Evolutionary conservation across 2,329 filamentous ascomycete species (phyloP), one percentile per base, ranked within the genome.

Genomic region (Trichoderma breve): DNA sequence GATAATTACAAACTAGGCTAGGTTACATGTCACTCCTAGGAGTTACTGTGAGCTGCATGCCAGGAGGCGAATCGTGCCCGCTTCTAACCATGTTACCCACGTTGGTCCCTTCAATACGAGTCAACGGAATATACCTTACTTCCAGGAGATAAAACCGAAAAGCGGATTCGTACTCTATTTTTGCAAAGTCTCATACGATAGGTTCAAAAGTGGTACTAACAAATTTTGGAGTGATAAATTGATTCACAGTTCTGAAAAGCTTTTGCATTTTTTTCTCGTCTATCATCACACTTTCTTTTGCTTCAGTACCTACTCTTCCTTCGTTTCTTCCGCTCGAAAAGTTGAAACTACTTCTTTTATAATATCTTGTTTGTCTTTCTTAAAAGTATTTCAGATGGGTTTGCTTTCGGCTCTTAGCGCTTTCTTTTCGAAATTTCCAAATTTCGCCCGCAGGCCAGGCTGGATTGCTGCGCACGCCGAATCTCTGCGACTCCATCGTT

Each of bases 401-500:
- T 4, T 69, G 11, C 36, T 69, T 26, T 69, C 53, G 4, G 21
- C 43, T 18, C 34, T 69, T 21, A 34, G 14, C 36, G 26, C 66
- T 6, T 24, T 70, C 47, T 57, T 70, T 18, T 70, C 68, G 28
- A 70, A 21, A 28, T 24, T 70, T 2, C 34, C 43, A 26, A 57
- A 3, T 32, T 64, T 64, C 24, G 32, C 39, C 18, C 47, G 26
- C 47, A 64, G 36, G 58, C 21, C 43, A 6, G 68, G 68, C 15
- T 64, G 68, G 68, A 70, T 70, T 62, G 58, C 68, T 39, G 68
- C 60, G 24, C 60, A 28, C 15, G 30, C 60, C 9, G 60, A 43
- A 11, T 26, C 43, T 28, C 26, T 64, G 6, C 30, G 68, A 36
- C 58, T 57, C 36, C 68, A 64, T 57, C 68, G 34, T 7, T 70